Evolutionary conservation across 2,329 filamentous ascomycete genomes (phyloP).

Genomic region (Chaetomiaceae sp.): DNA sequence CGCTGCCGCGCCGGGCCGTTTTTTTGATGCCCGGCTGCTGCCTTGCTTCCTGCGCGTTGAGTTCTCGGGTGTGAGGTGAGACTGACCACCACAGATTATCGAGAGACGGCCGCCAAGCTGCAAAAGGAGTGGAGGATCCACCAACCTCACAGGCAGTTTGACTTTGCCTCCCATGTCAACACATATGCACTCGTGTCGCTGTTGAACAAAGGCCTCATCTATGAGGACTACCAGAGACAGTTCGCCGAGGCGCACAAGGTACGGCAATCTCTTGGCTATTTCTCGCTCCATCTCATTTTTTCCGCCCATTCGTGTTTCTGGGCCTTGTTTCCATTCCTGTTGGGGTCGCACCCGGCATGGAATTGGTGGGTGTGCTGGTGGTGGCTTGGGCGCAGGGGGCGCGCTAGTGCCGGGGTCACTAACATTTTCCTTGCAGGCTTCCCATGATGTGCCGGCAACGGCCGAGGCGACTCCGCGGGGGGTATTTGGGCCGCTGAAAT

Average conservation of each 20-base stretch:
- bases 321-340: slow-evolving; percentile 16
- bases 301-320: background rate
- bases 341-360: slow-evolving; percentile 21
- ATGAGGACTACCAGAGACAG: slow-evolving; percentile 56
- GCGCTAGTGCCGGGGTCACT: slow-evolving; percentile 32
- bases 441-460: slow-evolving; percentile 45
- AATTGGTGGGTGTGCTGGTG: slow-evolving; percentile 19
- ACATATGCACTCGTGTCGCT: slow-evolving; percentile 60
- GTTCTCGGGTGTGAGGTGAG: slow-evolving; percentile 15
- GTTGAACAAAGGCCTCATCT: slow-evolving; percentile 60
- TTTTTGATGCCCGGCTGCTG: slow-evolving; percentile 13
- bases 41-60: slow-evolving; percentile 9
- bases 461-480: slow-evolving; percentile 46
- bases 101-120: slow-evolving; percentile 63
- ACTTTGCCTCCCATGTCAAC: slow-evolving; percentile 62
- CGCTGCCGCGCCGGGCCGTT: slow-evolving; percentile 16
- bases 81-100: slow-evolving; percentile 52
- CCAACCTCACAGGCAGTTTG: slow-evolving; percentile 58
- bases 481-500: slow-evolving; percentile 54
- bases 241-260: slow-evolving; percentile 45
- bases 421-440: slow-evolving; percentile 45
- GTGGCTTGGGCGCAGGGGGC: slow-evolving; percentile 10
- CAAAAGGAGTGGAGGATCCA: slow-evolving; percentile 64
- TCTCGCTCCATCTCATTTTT: slow-evolving; percentile 1
- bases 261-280: slow-evolving; percentile 26